Base-by-base conservation (phyloP, 352 stramenopile species). In the Pythium sukuiense region DNA sequence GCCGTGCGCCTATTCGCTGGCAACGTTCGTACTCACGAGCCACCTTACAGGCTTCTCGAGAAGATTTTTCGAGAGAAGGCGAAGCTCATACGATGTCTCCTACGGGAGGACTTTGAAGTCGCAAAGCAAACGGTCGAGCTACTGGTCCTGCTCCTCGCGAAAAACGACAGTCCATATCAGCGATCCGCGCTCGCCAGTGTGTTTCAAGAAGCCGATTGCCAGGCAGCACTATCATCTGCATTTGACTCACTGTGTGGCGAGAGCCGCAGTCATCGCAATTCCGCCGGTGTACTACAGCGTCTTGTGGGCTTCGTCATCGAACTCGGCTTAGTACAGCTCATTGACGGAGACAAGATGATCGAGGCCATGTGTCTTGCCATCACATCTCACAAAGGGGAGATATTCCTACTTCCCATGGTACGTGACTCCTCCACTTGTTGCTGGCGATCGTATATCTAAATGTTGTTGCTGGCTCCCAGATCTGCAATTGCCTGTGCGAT, bases 111-210 rank as follows among this genome's bases (percentile, higher is more conserved):
- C 41, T 60, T 70, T 27, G 37, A 59, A 27, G 55, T 70, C 14
- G 60, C 29, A 6, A 70, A 70, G 24, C 63, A 64, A 50, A 58
- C 55, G 3, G 41, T 70, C 7, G 63, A 70, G 39, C 35, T 70
- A 5, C 35, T 60, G 16, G 46, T 37, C 16, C n/a, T 39, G 13
- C 9, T 64, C 32, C 12, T 70, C 13, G 58, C 56, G 2, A 64
- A 64, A 30, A 52, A 52, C 33, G 63, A 70, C 6, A 45, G 63
- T 35, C 20, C 29, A 1, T 6, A 7, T 2, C 39, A 41, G 9
- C 35, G 24, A 24, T 16, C n/a, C n/a, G 12, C n/a, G 12, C 52
- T 70, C 11, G 30, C 55, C 6, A 55, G 5, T 13, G n/a, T 59
- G 24, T 64, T 70, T 45, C 37, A 20, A 16, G 24, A 55, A 30